These are phyloP conservation scores for Diaporthe nobilis DNA, from an alignment of 2,329 filamentous ascomycete genomes.

Conservation along the genomic window DNA sequence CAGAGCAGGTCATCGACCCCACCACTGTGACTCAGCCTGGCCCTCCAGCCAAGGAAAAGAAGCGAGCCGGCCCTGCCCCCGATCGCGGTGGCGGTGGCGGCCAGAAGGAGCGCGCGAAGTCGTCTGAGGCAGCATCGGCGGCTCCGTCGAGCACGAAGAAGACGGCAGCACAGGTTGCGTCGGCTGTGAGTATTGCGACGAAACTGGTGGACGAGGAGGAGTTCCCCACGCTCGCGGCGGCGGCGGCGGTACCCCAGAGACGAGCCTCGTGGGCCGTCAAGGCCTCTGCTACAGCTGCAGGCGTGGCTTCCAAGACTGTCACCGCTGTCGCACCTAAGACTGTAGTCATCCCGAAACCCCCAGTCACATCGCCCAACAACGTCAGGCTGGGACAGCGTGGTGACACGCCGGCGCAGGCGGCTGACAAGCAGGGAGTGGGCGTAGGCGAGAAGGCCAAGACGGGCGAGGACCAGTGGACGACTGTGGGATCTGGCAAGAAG, in stretches of 20 bases:
- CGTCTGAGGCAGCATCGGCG: neutral
- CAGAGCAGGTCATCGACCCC: slow-evolving; percentile 38
- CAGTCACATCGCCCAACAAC: slow-evolving; percentile 1
- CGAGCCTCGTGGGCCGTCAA: slow-evolving; percentile 29
- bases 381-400: neutral
- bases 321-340: neutral
- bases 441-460: neutral
- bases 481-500: slow-evolving; percentile 32
- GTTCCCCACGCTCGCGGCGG: slow-evolving; percentile 35
- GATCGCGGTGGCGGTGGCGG: neutral
- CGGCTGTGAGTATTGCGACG: neutral
- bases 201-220: neutral
- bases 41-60: slow-evolving; percentile 37
- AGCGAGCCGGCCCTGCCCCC: neutral
- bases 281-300: neutral
- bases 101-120: neutral
- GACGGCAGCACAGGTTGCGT: slow-evolving; percentile 1
- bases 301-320: neutral
- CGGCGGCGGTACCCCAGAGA: slow-evolving; percentile 21
- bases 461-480: slow-evolving; percentile 27
- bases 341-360: neutral
- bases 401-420: neutral
- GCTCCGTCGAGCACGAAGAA: neutral
- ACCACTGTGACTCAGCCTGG: slow-evolving; percentile 31
- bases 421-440: neutral